Conservation (phyloP, 306 rosid species). For the Casuarina equisetifolia region DNA sequence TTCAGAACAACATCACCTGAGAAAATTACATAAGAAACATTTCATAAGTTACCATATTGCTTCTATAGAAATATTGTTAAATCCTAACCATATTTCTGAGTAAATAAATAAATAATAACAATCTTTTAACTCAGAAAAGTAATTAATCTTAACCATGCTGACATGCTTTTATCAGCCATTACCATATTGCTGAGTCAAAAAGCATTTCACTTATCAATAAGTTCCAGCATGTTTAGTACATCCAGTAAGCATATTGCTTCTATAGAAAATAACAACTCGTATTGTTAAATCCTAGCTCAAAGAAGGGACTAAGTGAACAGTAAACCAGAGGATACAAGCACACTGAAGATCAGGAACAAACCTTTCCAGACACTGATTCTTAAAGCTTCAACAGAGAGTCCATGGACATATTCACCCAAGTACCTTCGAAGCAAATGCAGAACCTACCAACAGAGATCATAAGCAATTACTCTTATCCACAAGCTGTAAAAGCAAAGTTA, state of each 20-base stretch:
- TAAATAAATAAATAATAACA: no score
- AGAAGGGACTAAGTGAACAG: background rate
- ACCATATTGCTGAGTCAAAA: background rate
- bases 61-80: no score
- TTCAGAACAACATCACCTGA: constrained; percentile 95
- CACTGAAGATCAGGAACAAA: constrained; percentile 39
- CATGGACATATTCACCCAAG: constrained; percentile 97
- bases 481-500: background rate
- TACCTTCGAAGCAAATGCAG: constrained; percentile 87
- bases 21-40: constrained; percentile 25
- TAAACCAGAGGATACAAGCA: constrained; percentile 15
- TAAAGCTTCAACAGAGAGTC: constrained; percentile 88
- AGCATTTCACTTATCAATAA: background rate
- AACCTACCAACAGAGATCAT: constrained; percentile 47
- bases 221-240: background rate
- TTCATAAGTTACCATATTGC: background rate
- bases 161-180: background rate
- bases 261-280: constrained; percentile 4
- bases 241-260: constrained; percentile 11
- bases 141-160: background rate
- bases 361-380: constrained; percentile 99
- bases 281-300: background rate
- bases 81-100: no score
- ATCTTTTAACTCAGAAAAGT: background rate
- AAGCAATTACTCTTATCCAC: background rate